Evolutionary conservation across 441 rosid species (phyloP).

Genomic region (Euphorbia schlechtendalii): DNA sequence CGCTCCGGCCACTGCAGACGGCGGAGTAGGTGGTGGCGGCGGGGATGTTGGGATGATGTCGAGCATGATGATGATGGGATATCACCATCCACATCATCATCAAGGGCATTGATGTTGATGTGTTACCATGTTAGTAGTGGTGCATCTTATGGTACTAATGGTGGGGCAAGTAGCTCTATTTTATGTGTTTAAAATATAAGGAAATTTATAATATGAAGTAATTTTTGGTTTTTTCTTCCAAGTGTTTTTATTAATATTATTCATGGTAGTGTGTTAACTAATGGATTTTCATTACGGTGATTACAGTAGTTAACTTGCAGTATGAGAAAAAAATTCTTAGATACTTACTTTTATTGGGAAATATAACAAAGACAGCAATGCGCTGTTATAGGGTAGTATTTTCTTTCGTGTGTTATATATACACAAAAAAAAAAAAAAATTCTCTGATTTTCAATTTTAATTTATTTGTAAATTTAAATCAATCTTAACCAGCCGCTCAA

Average conservation of each 20-base stretch:
- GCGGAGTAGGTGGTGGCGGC: conserved; percentile 15
- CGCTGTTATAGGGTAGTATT: no score
- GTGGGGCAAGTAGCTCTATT: conserved; percentile 10
- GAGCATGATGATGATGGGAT: conserved; percentile 24
- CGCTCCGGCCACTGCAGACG: neutral
- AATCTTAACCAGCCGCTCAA: no score
- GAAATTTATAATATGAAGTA: neutral
- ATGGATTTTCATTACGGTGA: no score
- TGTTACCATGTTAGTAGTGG: conserved; percentile 20
- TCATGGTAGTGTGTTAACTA: neutral
- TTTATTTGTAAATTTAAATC: no score
- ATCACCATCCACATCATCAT: conserved; percentile 19
- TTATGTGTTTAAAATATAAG: neutral
- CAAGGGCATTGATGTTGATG: conserved; percentile 27
- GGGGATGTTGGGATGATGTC: conserved; percentile 23
- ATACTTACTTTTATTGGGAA: no score
- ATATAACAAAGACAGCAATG: no score
- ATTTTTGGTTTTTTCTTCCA: neutral
- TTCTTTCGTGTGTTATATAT: no score
- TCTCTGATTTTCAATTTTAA: no score
- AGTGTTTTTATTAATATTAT: neutral
- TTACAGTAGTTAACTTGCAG: no score
- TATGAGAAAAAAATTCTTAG: no score
- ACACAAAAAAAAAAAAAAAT: no score
- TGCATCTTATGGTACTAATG: conserved; percentile 25